phyloP scores from a whole-genome alignment of 1,139 yeast genomes.

The Keqinozyma sinolaborantium region DNA sequence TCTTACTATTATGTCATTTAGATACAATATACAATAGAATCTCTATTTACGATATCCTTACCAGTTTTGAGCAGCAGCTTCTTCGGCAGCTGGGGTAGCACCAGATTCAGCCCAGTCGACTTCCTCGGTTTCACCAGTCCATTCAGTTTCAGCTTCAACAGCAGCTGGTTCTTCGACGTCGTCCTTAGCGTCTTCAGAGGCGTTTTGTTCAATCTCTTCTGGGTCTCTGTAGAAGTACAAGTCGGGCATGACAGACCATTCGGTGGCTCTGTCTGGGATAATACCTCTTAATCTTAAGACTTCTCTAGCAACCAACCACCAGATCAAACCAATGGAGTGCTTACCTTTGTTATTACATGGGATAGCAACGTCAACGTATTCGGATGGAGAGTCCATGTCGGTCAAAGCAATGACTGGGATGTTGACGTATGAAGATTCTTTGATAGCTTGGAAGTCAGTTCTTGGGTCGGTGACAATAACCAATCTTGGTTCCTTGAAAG shows the following conservation, averaged over 20 bases:
- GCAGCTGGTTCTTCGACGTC: slow-evolving; percentile 49
- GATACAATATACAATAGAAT: slow-evolving; percentile 3
- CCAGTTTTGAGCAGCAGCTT: slow-evolving; percentile 68
- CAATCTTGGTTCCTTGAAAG: slow-evolving; percentile 99
- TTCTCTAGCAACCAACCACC: slow-evolving; percentile 99
- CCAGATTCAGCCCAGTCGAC: slow-evolving; percentile 63
- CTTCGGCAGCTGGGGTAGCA: slow-evolving; percentile 71
- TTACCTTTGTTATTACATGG: slow-evolving; percentile 99
- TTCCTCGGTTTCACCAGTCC: slow-evolving; percentile 60
- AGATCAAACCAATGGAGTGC: slow-evolving; percentile 99
- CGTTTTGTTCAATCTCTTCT: slow-evolving; percentile 93
- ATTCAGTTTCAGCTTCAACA: slow-evolving; percentile 47
- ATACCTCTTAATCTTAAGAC: slow-evolving; percentile 99
- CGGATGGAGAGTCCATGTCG: slow-evolving; percentile 99
- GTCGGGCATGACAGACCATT: slow-evolving; percentile 99
- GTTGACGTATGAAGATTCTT: slow-evolving; percentile 99
- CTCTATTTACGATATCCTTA: slow-evolving; percentile 18
- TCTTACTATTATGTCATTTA: slow-evolving; percentile 8
- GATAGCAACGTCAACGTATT: slow-evolving; percentile 98
- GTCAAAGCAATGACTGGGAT: slow-evolving; percentile 99
- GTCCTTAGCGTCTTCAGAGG: slow-evolving; percentile 62
- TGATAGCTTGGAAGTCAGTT: slow-evolving; percentile 99
- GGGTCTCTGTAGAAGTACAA: slow-evolving; percentile 99
- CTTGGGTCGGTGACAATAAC: slow-evolving; percentile 99
- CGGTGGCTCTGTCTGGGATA: slow-evolving; percentile 93